Evolutionary conservation across 169 alveolate species (phyloP), one percentile per base, ranked within the genome.

Genomic region (Plasmodium chabaudi): DNA sequence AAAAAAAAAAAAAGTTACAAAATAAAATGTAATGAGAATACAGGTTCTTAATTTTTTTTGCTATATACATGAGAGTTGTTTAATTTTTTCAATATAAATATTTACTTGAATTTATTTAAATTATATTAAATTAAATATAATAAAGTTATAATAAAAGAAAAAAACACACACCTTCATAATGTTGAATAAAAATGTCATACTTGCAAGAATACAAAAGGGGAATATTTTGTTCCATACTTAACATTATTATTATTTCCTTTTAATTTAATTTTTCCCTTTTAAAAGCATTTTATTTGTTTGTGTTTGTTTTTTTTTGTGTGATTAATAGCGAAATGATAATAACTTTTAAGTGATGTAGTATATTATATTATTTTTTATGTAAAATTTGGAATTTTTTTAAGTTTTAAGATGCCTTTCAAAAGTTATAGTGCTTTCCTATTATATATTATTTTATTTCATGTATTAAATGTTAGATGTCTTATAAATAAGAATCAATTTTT

Each of bases 341-440:
- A 13, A 51, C 23, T 15, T 15, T 51, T 51, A 12, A 2, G n/a
- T 15, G 59, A 12, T 7, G 19, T 51, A 15, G 3, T 6, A 51
- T 15, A 12, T 15, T 15, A 51, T 51, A 13, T 51, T 51, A 13
- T 15, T 51, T 51, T 15, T 51, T 15, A 51, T 51, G 59, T 51
- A 51, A 51, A 51, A 9, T 13, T 19, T 57, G 34, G 19, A 57
- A 57, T n/a, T 61, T 61, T 9, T 21, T 5, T 27, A 17, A 10
- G 21, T 61, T 55, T 55, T 25, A 71, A 71, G 68, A 71, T 71
- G 84, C 39, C 25, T 71, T 23, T 71, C 9, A 71, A 27, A 53
- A 23, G 39, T 71, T 23, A 53, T 13, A 23, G 44, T 71, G 12
- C 51, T n/a, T 9, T 71, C 39, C 55, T 56, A 1, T 71, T 56